phyloP scores from a whole-genome alignment of 2,329 filamentous ascomycete genomes.

The Pseudogymnoascus sp. region DNA sequence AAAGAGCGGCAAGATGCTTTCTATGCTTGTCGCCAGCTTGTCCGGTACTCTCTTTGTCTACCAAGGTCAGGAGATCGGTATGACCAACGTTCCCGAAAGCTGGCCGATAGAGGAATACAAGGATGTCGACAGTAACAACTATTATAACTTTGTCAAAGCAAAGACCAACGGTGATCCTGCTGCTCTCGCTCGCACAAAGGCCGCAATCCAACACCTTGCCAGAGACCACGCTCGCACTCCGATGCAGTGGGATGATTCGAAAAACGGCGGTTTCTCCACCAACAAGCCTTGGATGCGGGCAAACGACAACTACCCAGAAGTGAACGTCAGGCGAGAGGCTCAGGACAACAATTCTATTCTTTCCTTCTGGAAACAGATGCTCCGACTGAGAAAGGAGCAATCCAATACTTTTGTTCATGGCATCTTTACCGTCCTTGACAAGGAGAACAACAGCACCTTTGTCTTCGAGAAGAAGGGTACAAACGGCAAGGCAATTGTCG shows the following conservation, averaged over 20 bases:
- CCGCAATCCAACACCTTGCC: neutral
- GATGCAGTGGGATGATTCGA: conserved; percentile 9
- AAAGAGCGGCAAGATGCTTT: conserved; percentile 37
- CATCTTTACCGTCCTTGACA: conserved; percentile 44
- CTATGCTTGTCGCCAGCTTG: conserved; percentile 37
- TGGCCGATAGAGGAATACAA: conserved; percentile 42
- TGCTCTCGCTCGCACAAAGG: neutral
- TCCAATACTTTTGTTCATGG: conserved; percentile 53
- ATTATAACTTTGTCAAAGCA: conserved; percentile 13
- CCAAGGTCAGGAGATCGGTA: conserved; percentile 49
- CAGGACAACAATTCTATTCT: conserved; percentile 20
- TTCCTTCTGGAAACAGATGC: conserved; percentile 26
- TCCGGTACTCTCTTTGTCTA: conserved; percentile 47
- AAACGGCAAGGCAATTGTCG: conserved; percentile 32
- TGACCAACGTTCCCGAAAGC: conserved; percentile 42
- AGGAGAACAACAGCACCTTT: conserved; percentile 37
- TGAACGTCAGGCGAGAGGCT: conserved; percentile 51
- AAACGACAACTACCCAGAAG: conserved; percentile 27
- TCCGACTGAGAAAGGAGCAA: conserved; percentile 38
- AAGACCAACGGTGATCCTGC: neutral
- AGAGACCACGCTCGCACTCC: conserved; percentile 8
- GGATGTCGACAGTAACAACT: neutral
- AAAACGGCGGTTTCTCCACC: neutral
- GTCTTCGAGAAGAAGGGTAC: conserved; percentile 35
- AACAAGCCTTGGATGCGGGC: conserved; percentile 10